Evolutionary conservation across 495 filamentous ascomycete species (phyloP).

Genomic region (Podospora didyma): DNA sequence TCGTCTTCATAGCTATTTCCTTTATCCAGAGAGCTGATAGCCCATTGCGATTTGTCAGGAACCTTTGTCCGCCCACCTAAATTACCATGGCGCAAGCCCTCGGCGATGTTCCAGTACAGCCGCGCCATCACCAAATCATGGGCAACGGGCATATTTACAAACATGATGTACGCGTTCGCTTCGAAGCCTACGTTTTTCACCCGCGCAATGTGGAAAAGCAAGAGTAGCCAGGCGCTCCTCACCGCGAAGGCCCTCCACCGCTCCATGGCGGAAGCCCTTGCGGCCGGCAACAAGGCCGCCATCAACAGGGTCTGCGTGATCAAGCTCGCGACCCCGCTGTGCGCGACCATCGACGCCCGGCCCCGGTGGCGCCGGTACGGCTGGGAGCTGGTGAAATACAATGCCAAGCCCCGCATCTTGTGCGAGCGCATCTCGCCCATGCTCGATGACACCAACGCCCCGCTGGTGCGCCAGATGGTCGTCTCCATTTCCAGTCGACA

Average conservation of each 20-base stretch:
- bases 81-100: conserved; percentile 11
- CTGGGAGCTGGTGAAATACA: conserved; percentile 68
- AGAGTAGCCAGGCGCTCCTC: conserved; percentile 38
- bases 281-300: conserved; percentile 55
- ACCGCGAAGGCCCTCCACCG: conserved; percentile 58
- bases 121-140: conserved; percentile 10
- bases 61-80: conserved; percentile 24
- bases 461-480: conserved; percentile 61
- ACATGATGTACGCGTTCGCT: conserved; percentile 10
- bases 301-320: conserved; percentile 57
- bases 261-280: conserved; percentile 69
- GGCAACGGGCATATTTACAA: conserved; percentile 1
- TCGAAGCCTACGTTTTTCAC: conserved; percentile 29
- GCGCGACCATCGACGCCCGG: conserved; percentile 52
- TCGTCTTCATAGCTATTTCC: too few relatives aligned
- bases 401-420: conserved; percentile 53
- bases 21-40: too few relatives aligned
- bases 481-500: conserved; percentile 69
- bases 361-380: conserved; percentile 41
- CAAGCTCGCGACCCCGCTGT: conserved; percentile 55
- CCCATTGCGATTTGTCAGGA: too few relatives aligned
- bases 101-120: conserved; percentile 10
- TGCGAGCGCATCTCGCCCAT: conserved; percentile 54
- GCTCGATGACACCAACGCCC: conserved; percentile 28
- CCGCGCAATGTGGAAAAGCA: conserved; percentile 31